phyloP scores from a whole-genome alignment of 2,329 filamentous ascomycete genomes.

The Aspergillus thermomutatus region DNA sequence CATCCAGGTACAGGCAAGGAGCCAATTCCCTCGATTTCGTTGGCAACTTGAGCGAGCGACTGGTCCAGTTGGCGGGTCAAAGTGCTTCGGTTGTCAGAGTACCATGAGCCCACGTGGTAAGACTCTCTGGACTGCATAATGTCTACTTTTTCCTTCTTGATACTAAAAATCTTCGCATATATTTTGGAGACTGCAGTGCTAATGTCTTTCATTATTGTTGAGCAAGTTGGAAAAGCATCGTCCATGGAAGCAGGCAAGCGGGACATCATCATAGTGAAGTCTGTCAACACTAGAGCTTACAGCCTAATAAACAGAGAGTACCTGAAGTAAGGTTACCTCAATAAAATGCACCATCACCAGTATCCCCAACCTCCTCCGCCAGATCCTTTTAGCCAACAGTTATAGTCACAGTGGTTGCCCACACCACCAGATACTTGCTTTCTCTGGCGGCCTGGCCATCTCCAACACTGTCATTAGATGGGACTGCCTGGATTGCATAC shows the following conservation, averaged over 20 bases:
- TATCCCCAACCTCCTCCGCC: no score
- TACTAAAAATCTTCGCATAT: neutral
- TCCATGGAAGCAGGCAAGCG: constrained; percentile 26
- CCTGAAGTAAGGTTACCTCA: neutral
- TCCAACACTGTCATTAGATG: no score
- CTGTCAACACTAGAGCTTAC: neutral
- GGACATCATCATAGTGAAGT: constrained; percentile 24
- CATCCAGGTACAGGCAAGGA: constrained; percentile 67
- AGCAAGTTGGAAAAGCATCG: neutral
- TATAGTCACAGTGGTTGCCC: neutral
- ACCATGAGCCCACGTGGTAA: constrained; percentile 86
- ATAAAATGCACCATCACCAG: neutral
- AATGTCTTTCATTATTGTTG: neutral
- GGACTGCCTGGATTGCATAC: neutral
- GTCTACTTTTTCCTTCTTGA: neutral
- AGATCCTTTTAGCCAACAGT: neutral
- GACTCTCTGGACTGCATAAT: constrained; percentile 52
- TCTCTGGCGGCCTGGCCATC: neutral
- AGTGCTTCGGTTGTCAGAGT: constrained; percentile 58
- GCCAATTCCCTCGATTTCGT: constrained; percentile 60
- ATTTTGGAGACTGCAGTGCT: neutral
- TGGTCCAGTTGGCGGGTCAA: constrained; percentile 68
- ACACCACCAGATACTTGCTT: neutral
- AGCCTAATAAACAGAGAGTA: no score
- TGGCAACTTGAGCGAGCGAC: constrained; percentile 71